A percentile compares a stretch with the other conserved stretches of the same genome.
Evolutionary conservation across 2,329 filamentous ascomycete species (phyloP).

Genomic region (Xylariaceae sp.): DNA sequence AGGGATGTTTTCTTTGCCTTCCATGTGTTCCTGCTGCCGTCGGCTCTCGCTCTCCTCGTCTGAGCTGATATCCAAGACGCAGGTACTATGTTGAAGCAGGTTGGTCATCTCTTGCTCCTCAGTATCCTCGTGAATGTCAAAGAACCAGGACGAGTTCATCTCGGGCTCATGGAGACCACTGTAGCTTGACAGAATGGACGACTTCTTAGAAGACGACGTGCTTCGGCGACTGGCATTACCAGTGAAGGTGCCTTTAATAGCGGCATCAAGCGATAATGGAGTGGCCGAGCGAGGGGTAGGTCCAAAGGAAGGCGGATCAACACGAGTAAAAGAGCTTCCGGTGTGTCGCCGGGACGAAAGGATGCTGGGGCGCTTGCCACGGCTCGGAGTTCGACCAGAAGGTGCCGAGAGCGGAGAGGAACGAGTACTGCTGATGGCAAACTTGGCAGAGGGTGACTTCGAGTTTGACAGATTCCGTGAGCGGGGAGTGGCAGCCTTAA

Average conservation of each 20-base stretch:
- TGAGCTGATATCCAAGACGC: slow-evolving; percentile 80
- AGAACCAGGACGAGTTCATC: slow-evolving; percentile 70
- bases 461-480: slow-evolving; percentile 46
- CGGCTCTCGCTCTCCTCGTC: slow-evolving; percentile 69
- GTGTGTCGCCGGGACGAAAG: slow-evolving; percentile 63
- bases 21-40: slow-evolving; percentile 45
- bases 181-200: slow-evolving; percentile 30
- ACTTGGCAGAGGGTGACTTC: slow-evolving; percentile 46
- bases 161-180: slow-evolving; percentile 40
- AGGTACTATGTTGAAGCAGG: slow-evolving; percentile 84
- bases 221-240: slow-evolving; percentile 47
- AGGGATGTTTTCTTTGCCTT: slow-evolving; percentile 88
- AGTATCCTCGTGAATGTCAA: slow-evolving; percentile 91
- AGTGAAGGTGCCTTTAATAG: slow-evolving; percentile 69
- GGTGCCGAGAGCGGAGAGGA: slow-evolving; percentile 59
- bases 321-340: slow-evolving; percentile 58
- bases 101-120: slow-evolving; percentile 88
- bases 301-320: slow-evolving; percentile 63
- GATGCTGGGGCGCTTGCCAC: slow-evolving; percentile 62
- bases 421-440: slow-evolving; percentile 41
- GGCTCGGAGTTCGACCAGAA: slow-evolving; percentile 74
- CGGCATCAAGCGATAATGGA: slow-evolving; percentile 81
- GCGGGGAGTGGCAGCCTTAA: slow-evolving; percentile 33
- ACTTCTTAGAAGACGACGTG: slow-evolving; percentile 19
- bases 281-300: slow-evolving; percentile 44